Evolutionary conservation across 192 early-diverging fungal species (phyloP), one percentile per base, ranked within the genome.

Genomic region (Coemansia sp.): DNA sequence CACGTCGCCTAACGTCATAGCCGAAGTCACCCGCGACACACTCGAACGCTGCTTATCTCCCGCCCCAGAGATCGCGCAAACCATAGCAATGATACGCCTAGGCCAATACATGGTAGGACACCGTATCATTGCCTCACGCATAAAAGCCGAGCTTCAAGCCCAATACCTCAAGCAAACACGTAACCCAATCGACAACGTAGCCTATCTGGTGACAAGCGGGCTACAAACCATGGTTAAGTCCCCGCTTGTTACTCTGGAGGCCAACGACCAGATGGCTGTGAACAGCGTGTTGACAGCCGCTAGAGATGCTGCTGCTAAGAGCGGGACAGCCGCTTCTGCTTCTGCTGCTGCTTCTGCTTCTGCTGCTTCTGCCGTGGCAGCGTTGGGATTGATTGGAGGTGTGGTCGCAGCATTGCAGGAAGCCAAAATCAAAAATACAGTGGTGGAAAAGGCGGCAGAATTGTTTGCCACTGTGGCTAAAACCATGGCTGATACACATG

Each of bases 21-120:
- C 79, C 8, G 79, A 81, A 32, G 68, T 73, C 15, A 48, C 71
- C 8, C 60, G 61, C 14, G 79, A 81, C 57, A 17, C 61, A 7
- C 54, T 76, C 1, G 51, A 36, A 4, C 60, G 65, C 15, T 68
- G 65, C 22, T 28, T 28, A 28, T 28, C 22, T 28, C 22, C 22
- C 22, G 22, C 22, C 22, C 22, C 22, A 28, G 22, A 28, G 22
- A 28, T 1, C 22, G 22, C 22, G 1, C 22, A 28, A 28, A 28
- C 22, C 22, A 39, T 6, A 18, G 32, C 36, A 12, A 15, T 76
- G 17, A 0, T 71, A 43, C 68, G 54, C 15, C 63, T 76, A 43
- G 74, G 69, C 18, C 74, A 71, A 69, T 76, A 76, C 57, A 39
- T 66, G 1, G 60, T 54, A n/a, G 67, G 68, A 2, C 35, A 57